Conservation (phyloP, 2,329 filamentous ascomycete genomes). For the Alternaria angustiovoidea region DNA sequence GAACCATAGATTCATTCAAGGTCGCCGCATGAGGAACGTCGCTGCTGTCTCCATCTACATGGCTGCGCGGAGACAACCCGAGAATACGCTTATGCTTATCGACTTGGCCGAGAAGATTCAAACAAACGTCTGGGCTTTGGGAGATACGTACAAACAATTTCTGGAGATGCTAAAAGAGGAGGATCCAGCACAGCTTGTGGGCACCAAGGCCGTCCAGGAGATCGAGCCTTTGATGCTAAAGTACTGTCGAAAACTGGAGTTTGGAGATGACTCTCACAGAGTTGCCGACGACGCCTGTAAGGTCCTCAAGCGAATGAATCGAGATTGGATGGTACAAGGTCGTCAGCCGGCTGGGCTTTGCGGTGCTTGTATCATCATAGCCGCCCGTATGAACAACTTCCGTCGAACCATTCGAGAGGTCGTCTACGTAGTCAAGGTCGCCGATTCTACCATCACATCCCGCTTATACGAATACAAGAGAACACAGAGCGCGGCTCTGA, state of each 20-base stretch:
- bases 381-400: slow-evolving; percentile 98
- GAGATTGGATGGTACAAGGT: slow-evolving; percentile 97
- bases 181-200: slow-evolving; percentile 53
- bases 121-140: slow-evolving; percentile 92
- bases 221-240: slow-evolving; percentile 91
- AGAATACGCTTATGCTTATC: slow-evolving; percentile 90
- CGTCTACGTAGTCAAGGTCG: slow-evolving; percentile 98
- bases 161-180: slow-evolving; percentile 72
- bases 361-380: slow-evolving; percentile 91
- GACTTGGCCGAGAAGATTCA: slow-evolving; percentile 86
- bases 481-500: slow-evolving; percentile 83
- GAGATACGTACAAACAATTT: slow-evolving; percentile 86
- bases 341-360: slow-evolving; percentile 93
- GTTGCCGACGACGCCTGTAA: slow-evolving; percentile 89
- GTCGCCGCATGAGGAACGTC: slow-evolving; percentile 83
- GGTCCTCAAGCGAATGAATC: slow-evolving; percentile 90
- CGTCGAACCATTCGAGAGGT: slow-evolving; percentile 90
- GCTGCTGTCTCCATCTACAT: slow-evolving; percentile 92
- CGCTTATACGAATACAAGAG: slow-evolving; percentile 90
- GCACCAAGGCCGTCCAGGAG: slow-evolving; percentile 68
- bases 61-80: slow-evolving; percentile 79
- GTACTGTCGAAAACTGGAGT: slow-evolving; percentile 91
- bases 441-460: slow-evolving; percentile 89
- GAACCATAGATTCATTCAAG: slow-evolving; percentile 68
- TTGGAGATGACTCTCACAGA: slow-evolving; percentile 79